Percentiles rank a stretch among this genome's conserved stretches.
These are phyloP conservation scores for Xylaria sp. DNA, from an alignment of 2,329 filamentous ascomycete species.

Conservation along the genomic window DNA sequence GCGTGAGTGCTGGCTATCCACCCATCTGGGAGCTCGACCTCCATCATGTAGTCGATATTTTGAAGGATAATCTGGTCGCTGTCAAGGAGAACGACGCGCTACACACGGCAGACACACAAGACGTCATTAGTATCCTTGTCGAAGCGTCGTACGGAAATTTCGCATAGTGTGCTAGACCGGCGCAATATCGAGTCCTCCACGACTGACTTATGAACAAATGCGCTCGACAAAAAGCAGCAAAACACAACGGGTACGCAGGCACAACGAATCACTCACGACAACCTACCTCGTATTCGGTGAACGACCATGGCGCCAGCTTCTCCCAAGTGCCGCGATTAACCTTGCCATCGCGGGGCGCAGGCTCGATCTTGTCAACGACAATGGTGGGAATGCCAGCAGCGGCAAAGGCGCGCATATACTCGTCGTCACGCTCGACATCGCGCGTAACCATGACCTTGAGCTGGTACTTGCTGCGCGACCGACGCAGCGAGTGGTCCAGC, in stretches of 20 bases:
- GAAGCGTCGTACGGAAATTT: background rate
- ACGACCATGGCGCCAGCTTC: conserved; percentile 51
- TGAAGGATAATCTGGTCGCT: conserved; percentile 50
- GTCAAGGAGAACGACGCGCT: conserved; percentile 51
- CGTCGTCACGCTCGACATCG: conserved; percentile 50
- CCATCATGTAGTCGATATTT: conserved; percentile 52
- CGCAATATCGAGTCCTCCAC: conserved; percentile 18
- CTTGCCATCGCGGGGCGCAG: conserved; percentile 50
- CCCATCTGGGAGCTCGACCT: conserved; percentile 46
- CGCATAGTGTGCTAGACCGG: conserved; percentile 1
- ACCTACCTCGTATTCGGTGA: conserved; percentile 50
- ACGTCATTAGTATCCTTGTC: conserved; percentile 20
- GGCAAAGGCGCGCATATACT: conserved; percentile 51
- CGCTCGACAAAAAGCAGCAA: conserved; percentile 9
- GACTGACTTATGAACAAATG: conserved; percentile 22
- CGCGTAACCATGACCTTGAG: conserved; percentile 51
- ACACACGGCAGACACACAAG: conserved; percentile 25
- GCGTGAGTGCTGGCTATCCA: conserved; percentile 51
- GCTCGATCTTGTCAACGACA: conserved; percentile 52
- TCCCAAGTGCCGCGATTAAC: conserved; percentile 52
- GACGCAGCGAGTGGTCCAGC: conserved; percentile 48
- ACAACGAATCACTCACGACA: conserved; percentile 10
- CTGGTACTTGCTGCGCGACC: conserved; percentile 45
- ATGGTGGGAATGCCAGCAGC: conserved; percentile 51
- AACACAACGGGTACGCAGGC: background rate